Evolutionary conservation across 1,284 basidiomycete genomes (phyloP).

Genomic region (Stygiomarasmius scandens): DNA sequence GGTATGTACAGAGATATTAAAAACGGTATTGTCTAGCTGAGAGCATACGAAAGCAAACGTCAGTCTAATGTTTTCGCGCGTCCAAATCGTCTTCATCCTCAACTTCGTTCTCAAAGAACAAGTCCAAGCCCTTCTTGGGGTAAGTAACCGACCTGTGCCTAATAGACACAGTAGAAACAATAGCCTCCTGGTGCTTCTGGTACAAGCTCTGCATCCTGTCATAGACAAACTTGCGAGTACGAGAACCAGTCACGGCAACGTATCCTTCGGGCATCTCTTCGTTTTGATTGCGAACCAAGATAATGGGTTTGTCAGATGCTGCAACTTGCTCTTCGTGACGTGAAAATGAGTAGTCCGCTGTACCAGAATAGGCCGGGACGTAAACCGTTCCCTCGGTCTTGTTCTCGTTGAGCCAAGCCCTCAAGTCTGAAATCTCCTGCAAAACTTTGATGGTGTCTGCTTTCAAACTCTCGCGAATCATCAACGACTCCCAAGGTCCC

Average conservation of each 20-base stretch:
- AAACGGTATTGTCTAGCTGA: too few relatives aligned
- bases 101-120: not conserved
- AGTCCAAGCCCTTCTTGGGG: not conserved
- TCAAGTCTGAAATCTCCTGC: not conserved
- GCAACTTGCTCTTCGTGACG: not conserved
- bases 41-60: too few relatives aligned
- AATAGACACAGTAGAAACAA: not conserved
- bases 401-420: not conserved
- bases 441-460: not conserved
- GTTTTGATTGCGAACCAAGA: not conserved
- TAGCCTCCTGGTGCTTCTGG: not conserved
- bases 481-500: not conserved
- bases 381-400: not conserved
- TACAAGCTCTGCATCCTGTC: not conserved
- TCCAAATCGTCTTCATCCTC: not conserved
- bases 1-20: too few relatives aligned
- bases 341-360: not conserved
- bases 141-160: not conserved
- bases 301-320: not conserved
- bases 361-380: not conserved
- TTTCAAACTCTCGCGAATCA: not conserved
- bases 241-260: not conserved
- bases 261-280: not conserved
- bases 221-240: not conserved
- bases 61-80: too few relatives aligned